Conservation (phyloP, 2,329 filamentous ascomycete genomes). For the Drechslera avenae region DNA sequence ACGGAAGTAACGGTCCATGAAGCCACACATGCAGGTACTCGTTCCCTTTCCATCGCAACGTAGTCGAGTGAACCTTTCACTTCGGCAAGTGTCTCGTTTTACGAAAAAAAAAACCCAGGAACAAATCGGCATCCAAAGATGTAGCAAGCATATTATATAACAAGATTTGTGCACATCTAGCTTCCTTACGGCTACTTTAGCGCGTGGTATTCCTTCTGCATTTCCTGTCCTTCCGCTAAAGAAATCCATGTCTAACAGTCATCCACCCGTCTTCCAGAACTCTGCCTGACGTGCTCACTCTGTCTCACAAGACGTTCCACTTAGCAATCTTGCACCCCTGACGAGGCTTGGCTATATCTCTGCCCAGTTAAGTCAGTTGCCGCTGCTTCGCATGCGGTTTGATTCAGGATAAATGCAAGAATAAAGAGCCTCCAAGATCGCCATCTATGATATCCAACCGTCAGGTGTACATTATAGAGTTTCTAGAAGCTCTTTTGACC, state of each 20-base stretch:
- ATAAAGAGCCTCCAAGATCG: constrained; percentile 29
- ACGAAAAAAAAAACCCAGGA: no score
- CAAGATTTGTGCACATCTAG: not conserved
- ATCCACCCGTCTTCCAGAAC: constrained; percentile 27
- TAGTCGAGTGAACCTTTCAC: no score
- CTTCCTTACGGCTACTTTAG: not conserved
- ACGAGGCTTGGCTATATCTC: constrained; percentile 13
- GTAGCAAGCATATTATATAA: no score
- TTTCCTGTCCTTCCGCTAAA: not conserved
- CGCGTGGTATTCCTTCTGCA: not conserved
- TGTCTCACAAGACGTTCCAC: not conserved
- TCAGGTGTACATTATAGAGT: constrained; percentile 26
- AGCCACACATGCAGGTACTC: no score
- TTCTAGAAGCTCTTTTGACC: constrained; percentile 30
- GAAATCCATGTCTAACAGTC: constrained; percentile 2
- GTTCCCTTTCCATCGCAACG: no score
- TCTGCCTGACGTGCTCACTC: constrained; percentile 17
- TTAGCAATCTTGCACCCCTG: constrained; percentile 8
- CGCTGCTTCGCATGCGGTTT: constrained; percentile 17
- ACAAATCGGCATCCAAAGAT: no score
- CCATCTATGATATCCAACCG: constrained; percentile 27
- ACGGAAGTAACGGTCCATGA: not conserved
- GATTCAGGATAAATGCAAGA: constrained; percentile 30
- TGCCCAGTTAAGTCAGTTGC: constrained; percentile 14
- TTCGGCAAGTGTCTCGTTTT: no score